Evolutionary conservation across 2,329 filamentous ascomycete species (phyloP), one percentile per base, ranked within the genome.

Genomic region (Cryphonectria japonica): DNA sequence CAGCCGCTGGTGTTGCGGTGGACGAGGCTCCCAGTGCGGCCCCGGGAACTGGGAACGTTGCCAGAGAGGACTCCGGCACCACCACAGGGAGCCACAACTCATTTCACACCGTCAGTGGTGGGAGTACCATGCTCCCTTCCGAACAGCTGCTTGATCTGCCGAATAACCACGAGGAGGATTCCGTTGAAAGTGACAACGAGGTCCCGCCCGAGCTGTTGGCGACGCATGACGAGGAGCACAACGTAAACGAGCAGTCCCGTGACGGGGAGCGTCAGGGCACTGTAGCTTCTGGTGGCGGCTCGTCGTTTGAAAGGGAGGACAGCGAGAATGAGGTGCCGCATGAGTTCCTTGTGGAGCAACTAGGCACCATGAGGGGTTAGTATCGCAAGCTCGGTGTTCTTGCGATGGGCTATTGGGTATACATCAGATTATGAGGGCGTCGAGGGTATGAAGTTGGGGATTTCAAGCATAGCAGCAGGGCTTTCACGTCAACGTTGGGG

Each of bases 321-420:
- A 83, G 81, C 73, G 84, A 84, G 71, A 85, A 86, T 65, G 85
- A 86, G 67, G 82, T 88, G 9, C 86, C 86, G 0, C 78, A 79
- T 0, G 86, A 88, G 71, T 87, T 89, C 73, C 74, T 88, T 8
- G 83, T 83, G 14, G 83, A 87, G 74, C 83, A 85, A 57, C 71
- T 26, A 22, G 41, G 43, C 16, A 32, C 50, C 43, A 70, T 74
- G 8, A 74, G 75, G 13, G 70, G 73, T n/a, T 64, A 63, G 43
- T 14, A 65, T 37, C 32, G 29, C 9, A 8, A 9, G 3, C 8
- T 29, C 34, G 1, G 9, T 3, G 8, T 11, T 34, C 14, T 64
- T 7, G 41, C 22, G 37, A 29, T 64, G 39, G 41, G 19, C 26
- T 32, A 57, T 32, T 32, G 52, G 26, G 26, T 29, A n/a, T 22